Evolutionary conservation across 805 yeast species (phyloP), one percentile per base, ranked within the genome.

Genomic region (Schwanniomyces pseudopolymorphus): DNA sequence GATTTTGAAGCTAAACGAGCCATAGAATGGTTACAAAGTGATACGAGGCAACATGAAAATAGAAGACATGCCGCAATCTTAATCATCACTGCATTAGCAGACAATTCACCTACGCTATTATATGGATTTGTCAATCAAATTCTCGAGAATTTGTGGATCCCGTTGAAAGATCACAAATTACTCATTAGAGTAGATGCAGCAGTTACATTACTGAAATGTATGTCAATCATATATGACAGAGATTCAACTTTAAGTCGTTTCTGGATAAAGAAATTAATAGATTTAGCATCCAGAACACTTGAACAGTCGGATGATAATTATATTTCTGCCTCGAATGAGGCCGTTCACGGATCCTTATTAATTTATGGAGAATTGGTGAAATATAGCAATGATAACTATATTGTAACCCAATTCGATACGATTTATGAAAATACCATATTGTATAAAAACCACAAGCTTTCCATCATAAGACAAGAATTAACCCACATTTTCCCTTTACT

Each of bases 31-130:
- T 77, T 92, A 20, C 87, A 89, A 27, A 77, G 85, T n/a, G 96
- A 90, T 51, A 68, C 61, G 48, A 84, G 89, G 53, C 89, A 86
- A 57, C 69, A 70, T 47, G 96, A 89, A 56, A 79, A 80, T 39
- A 80, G 95, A 57, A 81, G 94, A 52, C 97, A 92, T 60, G 97
- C 97, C 0, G 96, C 97, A 1, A 83, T 90, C 33, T 72, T 92
- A 44, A 83, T 89, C 36, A 80, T 94, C 35, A 80, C 85, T 6
- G 86, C 97, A 0, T 76, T 94, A 50, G 96, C 97, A 0, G 81
- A 81, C 45, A 87, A 88, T 58, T 86, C 96, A 1, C 96, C 98
- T 2, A 87, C 95, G 7, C 70, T 90, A 47, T 71, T 92, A 43
- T 87, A 87, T 60, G 80, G 84, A 28, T 88, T 87, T 63, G 85